Evolutionary conservation across 2,329 filamentous ascomycete genomes (phyloP).

Genomic region (Colletotrichum camelliae): DNA sequence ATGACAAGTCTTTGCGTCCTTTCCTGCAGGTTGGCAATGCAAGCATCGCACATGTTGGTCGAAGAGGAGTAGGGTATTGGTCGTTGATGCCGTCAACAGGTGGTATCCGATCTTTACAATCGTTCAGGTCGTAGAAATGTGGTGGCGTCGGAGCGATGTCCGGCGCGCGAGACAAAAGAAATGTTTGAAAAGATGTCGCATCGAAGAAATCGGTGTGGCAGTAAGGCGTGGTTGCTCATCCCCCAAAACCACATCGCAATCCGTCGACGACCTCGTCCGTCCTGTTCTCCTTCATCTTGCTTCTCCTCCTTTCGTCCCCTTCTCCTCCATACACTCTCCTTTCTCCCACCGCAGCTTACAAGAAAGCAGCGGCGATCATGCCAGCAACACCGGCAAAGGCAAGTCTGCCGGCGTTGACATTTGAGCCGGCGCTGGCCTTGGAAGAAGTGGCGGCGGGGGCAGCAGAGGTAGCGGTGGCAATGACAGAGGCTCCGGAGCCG

Average conservation of each 20-base stretch:
- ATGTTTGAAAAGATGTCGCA: constrained; percentile 16
- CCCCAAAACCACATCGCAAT: background rate
- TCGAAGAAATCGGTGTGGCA: constrained; percentile 12
- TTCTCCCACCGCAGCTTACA: constrained; percentile 44
- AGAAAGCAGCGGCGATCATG: constrained; percentile 53
- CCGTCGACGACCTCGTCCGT: background rate
- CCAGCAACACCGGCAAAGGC: constrained; percentile 56
- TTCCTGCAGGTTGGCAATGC: constrained; percentile 20
- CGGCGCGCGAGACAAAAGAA: background rate
- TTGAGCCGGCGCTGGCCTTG: constrained; percentile 32
- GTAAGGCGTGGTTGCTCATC: background rate
- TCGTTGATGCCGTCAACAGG: constrained; percentile 4
- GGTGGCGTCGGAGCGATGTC: background rate
- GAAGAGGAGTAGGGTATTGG: constrained; percentile 15
- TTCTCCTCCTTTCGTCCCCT: background rate
- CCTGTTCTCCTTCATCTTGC: background rate
- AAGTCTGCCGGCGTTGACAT: constrained; percentile 47
- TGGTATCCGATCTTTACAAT: constrained; percentile 3
- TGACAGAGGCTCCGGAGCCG: constrained; percentile 26
- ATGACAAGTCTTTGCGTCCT: constrained; percentile 15
- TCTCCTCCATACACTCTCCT: background rate
- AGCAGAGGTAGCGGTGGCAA: constrained; percentile 20
- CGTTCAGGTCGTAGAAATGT: constrained; percentile 11
- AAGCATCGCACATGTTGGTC: constrained; percentile 8
- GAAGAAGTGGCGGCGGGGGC: constrained; percentile 27